phyloP scores from a whole-genome alignment of 2,329 filamentous ascomycete species.

The Aspergillus fijiensis region DNA sequence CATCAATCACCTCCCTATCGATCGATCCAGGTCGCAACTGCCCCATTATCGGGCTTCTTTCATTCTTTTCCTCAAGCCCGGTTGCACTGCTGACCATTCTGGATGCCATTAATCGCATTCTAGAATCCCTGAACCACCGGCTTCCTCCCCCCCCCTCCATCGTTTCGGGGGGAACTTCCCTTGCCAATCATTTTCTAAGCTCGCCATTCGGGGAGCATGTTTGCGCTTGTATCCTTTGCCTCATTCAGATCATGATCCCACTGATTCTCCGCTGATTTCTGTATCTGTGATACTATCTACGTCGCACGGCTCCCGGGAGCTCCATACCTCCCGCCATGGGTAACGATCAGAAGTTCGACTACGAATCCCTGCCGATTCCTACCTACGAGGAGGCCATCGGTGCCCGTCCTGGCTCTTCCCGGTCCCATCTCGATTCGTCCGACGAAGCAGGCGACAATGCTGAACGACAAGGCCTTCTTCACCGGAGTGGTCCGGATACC shows the following conservation, averaged over 20 bases:
- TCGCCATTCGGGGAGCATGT: slow-evolving; percentile 28
- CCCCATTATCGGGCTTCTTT: not conserved
- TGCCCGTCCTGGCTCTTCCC: slow-evolving; percentile 54
- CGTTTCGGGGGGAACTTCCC: slow-evolving; percentile 12
- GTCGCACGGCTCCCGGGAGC: slow-evolving; percentile 35
- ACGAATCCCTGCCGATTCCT: slow-evolving; percentile 70
- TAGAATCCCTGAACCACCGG: not conserved
- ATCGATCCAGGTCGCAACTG: not conserved
- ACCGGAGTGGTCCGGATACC: slow-evolving; percentile 46
- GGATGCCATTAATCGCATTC: not conserved
- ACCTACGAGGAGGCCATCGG: slow-evolving; percentile 79
- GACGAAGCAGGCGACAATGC: slow-evolving; percentile 67
- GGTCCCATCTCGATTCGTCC: slow-evolving; percentile 49
- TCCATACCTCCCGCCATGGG: slow-evolving; percentile 37
- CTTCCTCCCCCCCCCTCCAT: not conserved
- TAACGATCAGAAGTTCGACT: slow-evolving; percentile 56
- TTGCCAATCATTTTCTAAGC: slow-evolving; percentile 2
- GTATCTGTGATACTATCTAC: slow-evolving; percentile 29
- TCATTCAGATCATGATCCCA: slow-evolving; percentile 41
- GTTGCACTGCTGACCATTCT: not conserved
- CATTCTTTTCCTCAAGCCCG: not conserved
- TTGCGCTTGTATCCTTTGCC: slow-evolving; percentile 32
- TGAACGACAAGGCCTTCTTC: slow-evolving; percentile 75
- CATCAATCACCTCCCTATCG: not conserved
- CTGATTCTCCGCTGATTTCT: slow-evolving; percentile 31